Evolutionary conservation across 2,329 filamentous ascomycete genomes (phyloP).

Genomic region (Coleophoma eucalyptorum): DNA sequence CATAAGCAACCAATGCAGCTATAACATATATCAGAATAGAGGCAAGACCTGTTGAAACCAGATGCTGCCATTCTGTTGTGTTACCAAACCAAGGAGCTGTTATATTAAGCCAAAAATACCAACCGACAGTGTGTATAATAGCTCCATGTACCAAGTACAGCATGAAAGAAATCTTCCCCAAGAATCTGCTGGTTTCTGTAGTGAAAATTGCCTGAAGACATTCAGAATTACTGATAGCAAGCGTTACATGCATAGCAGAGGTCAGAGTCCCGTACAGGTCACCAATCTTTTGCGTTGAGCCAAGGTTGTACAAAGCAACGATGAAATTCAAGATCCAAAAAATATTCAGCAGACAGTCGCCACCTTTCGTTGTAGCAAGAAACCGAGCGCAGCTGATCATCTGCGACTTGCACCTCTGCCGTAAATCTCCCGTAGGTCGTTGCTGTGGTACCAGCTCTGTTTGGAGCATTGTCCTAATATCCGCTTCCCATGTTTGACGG

Average conservation of each 20-base stretch:
- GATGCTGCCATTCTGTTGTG: not conserved
- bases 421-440: not conserved
- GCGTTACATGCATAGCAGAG: conserved; percentile 8
- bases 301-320: not conserved
- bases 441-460: not conserved
- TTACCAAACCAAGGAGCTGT: not conserved
- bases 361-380: not conserved
- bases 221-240: conserved; percentile 15
- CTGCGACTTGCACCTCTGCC: not conserved
- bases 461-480: not conserved
- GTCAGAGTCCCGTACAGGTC: not conserved
- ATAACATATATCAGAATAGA: not conserved
- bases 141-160: conserved; percentile 58
- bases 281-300: not conserved
- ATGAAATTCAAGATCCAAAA: not conserved
- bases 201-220: conserved; percentile 56
- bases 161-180: conserved; percentile 56
- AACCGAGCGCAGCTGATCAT: not conserved
- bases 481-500: not conserved
- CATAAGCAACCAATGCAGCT: not conserved
- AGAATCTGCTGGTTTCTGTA: conserved; percentile 50
- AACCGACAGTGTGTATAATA: not conserved
- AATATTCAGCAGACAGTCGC: not conserved
- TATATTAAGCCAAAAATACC: not conserved
- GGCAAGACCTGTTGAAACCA: not conserved